Evolutionary conservation across 495 filamentous ascomycete genomes (phyloP), one percentile per base, ranked within the genome.

Genomic region (Aspergillus egyptiacus): DNA sequence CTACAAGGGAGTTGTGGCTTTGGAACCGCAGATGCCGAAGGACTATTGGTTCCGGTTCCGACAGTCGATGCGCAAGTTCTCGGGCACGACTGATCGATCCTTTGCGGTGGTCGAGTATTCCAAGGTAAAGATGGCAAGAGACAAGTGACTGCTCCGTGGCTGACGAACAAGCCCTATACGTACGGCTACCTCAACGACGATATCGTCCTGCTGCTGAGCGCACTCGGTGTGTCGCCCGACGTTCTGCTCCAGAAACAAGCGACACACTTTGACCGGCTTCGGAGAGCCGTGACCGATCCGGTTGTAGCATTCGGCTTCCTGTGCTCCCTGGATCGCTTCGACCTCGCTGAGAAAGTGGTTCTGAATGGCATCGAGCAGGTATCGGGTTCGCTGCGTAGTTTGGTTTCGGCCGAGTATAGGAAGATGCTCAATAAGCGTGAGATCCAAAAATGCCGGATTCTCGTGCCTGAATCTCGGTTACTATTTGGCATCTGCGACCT

Each of bases 391-490:
- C 15, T 43, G 28, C 23, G 24, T 3, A 43, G 40, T 28, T 13
- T 43, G 10, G 24, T 43, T 30, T 2, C 40, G 1, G 24, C 4
- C n/a, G 40, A 43, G 22, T 28, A 43, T 18, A 28, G 14, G 5
- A 43, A 43, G 9, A 43, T 43, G 40, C 40, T 43, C 22, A 43
- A 43, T 18, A 43, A 43, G 40, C 40, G 40, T 8, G 22, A 30
- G 9, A 17, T 3, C 22, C 5, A 27, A 17, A 43, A 18, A 18
- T 43, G 40, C 13, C 40, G 40, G 9, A 43, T 43, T 19, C 24
- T 43, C 10, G 40, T 43, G 10, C 40, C 23, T 3, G 13, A 43
- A n/a, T 43, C 40, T 27, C 40, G 40, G 1, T 24, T 43, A n/a
- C 6, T 43, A n/a, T 43, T 43, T 14, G 40, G 40, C 17, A 18